Base-by-base conservation (phyloP, 345 rosid genomes). In the Euphorbia pulcherrima region DNA sequence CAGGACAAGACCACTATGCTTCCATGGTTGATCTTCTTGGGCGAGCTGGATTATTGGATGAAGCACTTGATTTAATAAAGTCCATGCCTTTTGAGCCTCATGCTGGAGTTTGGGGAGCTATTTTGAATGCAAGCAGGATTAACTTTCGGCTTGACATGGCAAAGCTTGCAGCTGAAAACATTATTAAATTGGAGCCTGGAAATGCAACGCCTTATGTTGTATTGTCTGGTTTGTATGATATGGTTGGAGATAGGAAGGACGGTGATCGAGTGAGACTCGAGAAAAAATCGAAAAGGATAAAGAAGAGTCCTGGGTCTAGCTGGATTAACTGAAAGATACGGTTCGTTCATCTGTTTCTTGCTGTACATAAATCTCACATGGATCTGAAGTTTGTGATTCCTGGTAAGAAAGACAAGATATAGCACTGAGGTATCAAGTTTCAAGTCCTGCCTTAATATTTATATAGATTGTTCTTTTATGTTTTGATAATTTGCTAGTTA, bases 91-190 rank as follows among this genome's bases (percentile, higher is more conserved):
- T 70, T 69, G 77, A 79, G 77, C 82, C 84, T 18, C 90, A 86
- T 68, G 60, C 86, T 64, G 96, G 97, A 2, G 87, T 91, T 74
- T 91, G 96, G 96, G 97, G 96, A 65, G 90, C 92, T 68, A 83
- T 89, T 48, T 88, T 91, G 12, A 81, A 84, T 67, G 84, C 91
- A 18, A 83, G 97, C 80, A 83, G 64, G 65, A 80, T 72, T 50
- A 73, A 82, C 72, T 64, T 78, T 23, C 83, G 80, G 58, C 76
- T 87, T 39, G 91, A 86, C 79, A 78, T 89, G 16, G 97, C 91
- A 28, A 80, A 83, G 77, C 70, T 87, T 62, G 87, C 97, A 52
- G 91, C 89, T 39, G 66, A 81, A 69, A 81, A 76, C 62, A 84
- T 89, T 72, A 77, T 59, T 20, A 75, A 86, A 61, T 75, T 87